A percentile compares a stretch with the other conserved stretches of the same genome.
phyloP scores from a whole-genome alignment of 768 basidiomycete genomes.

The Glaciozyma antarctica region DNA sequence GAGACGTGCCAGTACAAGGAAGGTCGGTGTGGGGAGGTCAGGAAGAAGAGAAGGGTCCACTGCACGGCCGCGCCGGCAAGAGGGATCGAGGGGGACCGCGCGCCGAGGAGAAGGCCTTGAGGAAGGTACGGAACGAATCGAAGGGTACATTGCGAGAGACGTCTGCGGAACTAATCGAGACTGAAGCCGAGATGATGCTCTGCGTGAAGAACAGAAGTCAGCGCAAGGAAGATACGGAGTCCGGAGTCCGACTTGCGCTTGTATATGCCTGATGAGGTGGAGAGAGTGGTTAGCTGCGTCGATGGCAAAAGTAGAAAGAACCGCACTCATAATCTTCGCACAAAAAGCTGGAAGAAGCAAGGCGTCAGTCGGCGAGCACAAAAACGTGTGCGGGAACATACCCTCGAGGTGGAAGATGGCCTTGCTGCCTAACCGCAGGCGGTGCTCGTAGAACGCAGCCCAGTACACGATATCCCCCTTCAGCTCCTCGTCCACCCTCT shows the following conservation, averaged over 20 bases:
- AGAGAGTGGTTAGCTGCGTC: not conserved
- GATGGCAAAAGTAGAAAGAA: not conserved
- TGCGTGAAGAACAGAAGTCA: not conserved
- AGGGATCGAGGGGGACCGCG: no score
- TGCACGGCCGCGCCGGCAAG: no score
- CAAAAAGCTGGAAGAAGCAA: conserved; percentile 58
- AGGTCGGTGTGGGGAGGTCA: not conserved
- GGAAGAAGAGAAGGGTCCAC: not conserved
- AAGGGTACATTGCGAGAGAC: not conserved
- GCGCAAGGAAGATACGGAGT: not conserved
- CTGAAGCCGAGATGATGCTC: conserved; percentile 15
- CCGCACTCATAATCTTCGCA: conserved; percentile 75
- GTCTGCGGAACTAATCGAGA: not conserved
- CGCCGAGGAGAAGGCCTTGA: no score
- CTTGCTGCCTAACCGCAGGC: conserved; percentile 87
- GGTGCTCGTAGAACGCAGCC: conserved; percentile 92
- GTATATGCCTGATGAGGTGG: not conserved
- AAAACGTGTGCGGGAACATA: not conserved
- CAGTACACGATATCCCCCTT: conserved; percentile 94
- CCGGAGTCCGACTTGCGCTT: not conserved
- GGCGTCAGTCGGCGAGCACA: not conserved
- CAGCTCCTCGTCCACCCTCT: conserved; percentile 76
- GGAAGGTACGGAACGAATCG: not conserved
- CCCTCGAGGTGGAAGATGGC: conserved; percentile 90
- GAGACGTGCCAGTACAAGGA: not conserved